phyloP scores from a whole-genome alignment of 331 rosid genomes.

The Pyracantha coccinea region DNA sequence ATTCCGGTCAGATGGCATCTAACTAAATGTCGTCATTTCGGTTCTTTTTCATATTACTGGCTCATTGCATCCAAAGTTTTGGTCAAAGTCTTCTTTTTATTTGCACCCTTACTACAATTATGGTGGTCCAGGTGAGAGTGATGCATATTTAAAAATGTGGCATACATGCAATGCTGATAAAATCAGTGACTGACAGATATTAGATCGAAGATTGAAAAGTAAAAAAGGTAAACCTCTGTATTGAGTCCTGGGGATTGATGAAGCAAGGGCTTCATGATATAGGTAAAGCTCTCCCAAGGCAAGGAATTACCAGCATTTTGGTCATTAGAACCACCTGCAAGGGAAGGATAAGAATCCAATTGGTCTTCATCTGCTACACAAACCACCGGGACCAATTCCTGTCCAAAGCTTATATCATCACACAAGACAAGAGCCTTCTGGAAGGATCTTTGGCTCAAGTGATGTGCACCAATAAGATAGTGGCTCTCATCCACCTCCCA shows the following conservation, averaged over 20 bases:
- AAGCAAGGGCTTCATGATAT: conserved; percentile 58
- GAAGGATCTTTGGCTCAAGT: conserved; percentile 38
- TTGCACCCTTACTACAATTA: not conserved
- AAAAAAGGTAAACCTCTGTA: conserved; percentile 53
- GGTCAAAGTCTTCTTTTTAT: not conserved
- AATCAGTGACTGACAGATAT: conserved; percentile 2
- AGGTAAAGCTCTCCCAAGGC: conserved; percentile 84
- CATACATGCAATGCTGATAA: not conserved
- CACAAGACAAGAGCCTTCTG: conserved; percentile 52
- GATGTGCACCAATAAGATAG: conserved; percentile 45
- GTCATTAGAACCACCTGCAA: conserved; percentile 22
- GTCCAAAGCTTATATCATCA: conserved; percentile 88
- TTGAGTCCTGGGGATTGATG: conserved; percentile 55
- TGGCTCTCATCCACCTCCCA: conserved; percentile 76
- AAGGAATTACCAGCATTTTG: conserved; percentile 30
- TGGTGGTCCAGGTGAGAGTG: not conserved
- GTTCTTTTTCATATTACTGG: too few species aligned
- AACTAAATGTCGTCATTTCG: too few species aligned
- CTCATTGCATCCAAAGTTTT: too few species aligned
- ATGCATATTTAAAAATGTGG: not conserved
- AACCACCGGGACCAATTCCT: conserved; percentile 66
- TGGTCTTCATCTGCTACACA: conserved; percentile 68
- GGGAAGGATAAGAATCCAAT: conserved; percentile 39
- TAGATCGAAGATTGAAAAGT: conserved; percentile 15
- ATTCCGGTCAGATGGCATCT: too few species aligned